Percentiles rank a stretch among this genome's conserved stretches.
Conservation (phyloP, 805 yeast species). For the Candida vartiovaarae region DNA sequence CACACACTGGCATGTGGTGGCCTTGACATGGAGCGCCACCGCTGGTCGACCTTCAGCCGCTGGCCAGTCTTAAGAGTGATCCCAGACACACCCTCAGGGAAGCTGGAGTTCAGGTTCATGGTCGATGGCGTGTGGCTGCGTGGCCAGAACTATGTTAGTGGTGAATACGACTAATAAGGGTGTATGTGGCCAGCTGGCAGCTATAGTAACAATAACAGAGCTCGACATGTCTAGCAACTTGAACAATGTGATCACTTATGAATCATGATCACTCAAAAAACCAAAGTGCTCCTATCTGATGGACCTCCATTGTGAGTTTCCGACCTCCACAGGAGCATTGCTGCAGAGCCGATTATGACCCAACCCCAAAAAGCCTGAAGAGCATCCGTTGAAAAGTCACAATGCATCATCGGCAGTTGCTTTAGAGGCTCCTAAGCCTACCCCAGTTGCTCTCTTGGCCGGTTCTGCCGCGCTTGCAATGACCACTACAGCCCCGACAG, state of each 20-base stretch:
- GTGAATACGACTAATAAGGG: constrained; percentile 12
- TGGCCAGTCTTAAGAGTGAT: constrained; percentile 8
- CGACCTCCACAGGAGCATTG: constrained; percentile 1
- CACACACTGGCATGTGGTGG: constrained; percentile 25
- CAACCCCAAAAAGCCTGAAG: constrained; percentile 14
- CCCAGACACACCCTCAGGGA: constrained; percentile 13
- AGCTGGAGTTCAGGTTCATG: constrained; percentile 21
- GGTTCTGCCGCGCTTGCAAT: not conserved
- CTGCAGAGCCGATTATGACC: constrained; percentile 22
- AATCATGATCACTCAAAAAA: constrained; percentile 5
- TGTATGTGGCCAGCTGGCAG: constrained; percentile 3
- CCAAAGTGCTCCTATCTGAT: not conserved
- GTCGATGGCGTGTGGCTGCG: constrained; percentile 15
- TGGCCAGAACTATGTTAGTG: constrained; percentile 16
- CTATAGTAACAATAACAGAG: constrained; percentile 12
- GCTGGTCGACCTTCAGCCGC: not conserved
- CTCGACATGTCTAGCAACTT: constrained; percentile 30
- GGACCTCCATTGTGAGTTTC: constrained; percentile 5
- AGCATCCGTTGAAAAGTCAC: not conserved
- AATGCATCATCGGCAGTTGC: not conserved
- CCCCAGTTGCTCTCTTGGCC: not conserved
- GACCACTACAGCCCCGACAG: not conserved
- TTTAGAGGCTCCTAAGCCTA: constrained; percentile 1
- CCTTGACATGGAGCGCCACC: constrained; percentile 5
- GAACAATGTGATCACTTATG: constrained; percentile 28